Evolutionary conservation across 495 filamentous ascomycete species (phyloP), one percentile per base, ranked within the genome.

Genomic region (Lentithecium fluviatile): DNA sequence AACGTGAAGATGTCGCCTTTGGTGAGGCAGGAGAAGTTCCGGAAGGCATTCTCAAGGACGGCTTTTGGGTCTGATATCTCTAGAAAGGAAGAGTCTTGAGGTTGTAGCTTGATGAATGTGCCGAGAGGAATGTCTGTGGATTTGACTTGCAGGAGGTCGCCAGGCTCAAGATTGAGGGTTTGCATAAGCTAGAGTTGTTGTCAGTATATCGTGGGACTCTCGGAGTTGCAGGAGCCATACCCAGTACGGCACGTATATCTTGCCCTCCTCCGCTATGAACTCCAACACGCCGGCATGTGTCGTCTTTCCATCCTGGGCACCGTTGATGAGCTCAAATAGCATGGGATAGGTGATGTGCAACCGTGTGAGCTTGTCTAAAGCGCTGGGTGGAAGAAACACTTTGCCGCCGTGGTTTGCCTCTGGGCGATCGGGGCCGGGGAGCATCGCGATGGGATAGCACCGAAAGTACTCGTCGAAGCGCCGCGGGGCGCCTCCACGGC

Each of bases 331-430:
- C 82, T 97, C 91, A 71, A 98, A 93, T 58, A 97, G 82, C 82
- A 98, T 95, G 0, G 94, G 94, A 77, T 96, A 98, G 62, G 94
- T 91, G 60, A 98, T 95, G 74, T 97, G 94, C n/a, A 98, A 79
- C 64, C 89, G 79, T 1, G 93, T 95, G 60, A 98, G 85, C 73
- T 96, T 97, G 76, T 98, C 92, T 19, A 98, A 81, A 11, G 94
- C 92, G 34, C 90, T 95, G 1, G 95, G 89, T 15, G 94, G 95
- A 70, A 98, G 85, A 68, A 98, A 88, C 66, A 97, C 91, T 77
- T 98, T 98, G 75, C 92, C 94, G 58, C 94, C 94, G 71, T 92
- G 91, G 78, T 97, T 97, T 54, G 95, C 85, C 52, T 89, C 85
- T 53, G 90, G 88, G 70, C 93, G 82, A 64, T 96, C 94, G 21